These are phyloP conservation scores for Cyanodermella asteris DNA, from an alignment of 2,329 filamentous ascomycete species.

Conservation along the genomic window DNA sequence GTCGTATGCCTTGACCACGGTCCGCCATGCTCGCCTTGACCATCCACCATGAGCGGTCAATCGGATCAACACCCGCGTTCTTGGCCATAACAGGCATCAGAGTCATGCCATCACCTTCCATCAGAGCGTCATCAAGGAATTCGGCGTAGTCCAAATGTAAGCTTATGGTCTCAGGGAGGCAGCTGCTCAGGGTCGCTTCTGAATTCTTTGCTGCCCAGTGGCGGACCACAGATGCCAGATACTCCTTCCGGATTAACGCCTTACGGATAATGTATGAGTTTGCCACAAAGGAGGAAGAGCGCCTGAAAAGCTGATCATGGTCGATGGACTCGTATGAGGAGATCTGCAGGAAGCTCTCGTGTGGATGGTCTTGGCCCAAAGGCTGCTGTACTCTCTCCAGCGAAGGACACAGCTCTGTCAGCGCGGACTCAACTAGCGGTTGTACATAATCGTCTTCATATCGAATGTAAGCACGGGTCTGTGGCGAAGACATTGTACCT, in stretches of 20 bases:
- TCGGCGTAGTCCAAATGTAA: constrained; percentile 95
- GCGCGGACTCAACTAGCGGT: constrained; percentile 55
- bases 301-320: constrained; percentile 48
- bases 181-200: constrained; percentile 37
- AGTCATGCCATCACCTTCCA: constrained; percentile 84
- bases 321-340: constrained; percentile 71
- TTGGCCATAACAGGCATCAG: too few relatives aligned
- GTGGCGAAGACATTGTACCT: constrained; percentile 9
- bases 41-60: constrained; percentile 72
- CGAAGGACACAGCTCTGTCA: too few relatives aligned
- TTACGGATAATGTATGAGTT: constrained; percentile 94
- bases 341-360: constrained; percentile 62
- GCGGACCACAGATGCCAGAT: constrained; percentile 60
- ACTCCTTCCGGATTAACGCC: constrained; percentile 90
- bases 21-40: constrained; percentile 96
- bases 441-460: constrained; percentile 85
- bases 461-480: constrained; percentile 50
- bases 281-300: constrained; percentile 41
- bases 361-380: too few relatives aligned
- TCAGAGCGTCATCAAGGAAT: constrained; percentile 78
- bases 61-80: constrained; percentile 30
- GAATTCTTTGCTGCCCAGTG: constrained; percentile 68
- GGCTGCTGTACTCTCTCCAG: constrained; percentile 25
- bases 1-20: constrained; percentile 70
- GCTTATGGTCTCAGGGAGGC: constrained; percentile 58